Base-by-base conservation (phyloP, 2,329 filamentous ascomycete species). In the Boeremia exigua region DNA sequence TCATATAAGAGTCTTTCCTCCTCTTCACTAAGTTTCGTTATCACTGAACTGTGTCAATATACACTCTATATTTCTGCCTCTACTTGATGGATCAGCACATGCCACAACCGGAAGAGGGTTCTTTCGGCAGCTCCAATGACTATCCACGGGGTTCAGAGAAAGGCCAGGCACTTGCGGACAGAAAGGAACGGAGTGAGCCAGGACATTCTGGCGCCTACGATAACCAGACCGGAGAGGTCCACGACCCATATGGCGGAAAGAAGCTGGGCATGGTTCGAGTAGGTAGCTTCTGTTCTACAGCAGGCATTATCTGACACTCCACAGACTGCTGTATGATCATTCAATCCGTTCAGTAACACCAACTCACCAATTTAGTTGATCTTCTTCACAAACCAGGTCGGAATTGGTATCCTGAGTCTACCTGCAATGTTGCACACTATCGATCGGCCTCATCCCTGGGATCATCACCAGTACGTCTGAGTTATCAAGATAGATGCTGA, bases 321-420 rank as follows among this genome's bases (percentile, higher is more conserved):
- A 11, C 28, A 48, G 46, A 48, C 46, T 8, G 46, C 46, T 14
- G 45, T 48, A 40, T n/a, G 45, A 11, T 23, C 3, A n/a, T 25
- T 3, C 2, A 2, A 12, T 36, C 12, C 9, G 2, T 10, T 27
- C 14, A 9, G 14, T 6, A 14, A 23, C 9, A 19, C 28, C 14
- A 6, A 19, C 29, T 48, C 9, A 48, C 17, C 2, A 9, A 11
- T 27, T 2, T 27, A 48, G 46, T 45, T 63, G 19, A 63, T 62
- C 33, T 59, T 50, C 42, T 54, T 61, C 51, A 63, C 60, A 3
- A 65, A 62, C 30, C 60, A 65, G 27, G 60, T 65, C 4, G 60
- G 62, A 4, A 61, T 65, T 10, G 60, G 62, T 1, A 63, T 65
- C 23, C 54, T 65, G 15, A 59, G 58, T 19, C 19, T 65, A 5